These are phyloP conservation scores for Tritrichomonas musculus DNA, from an alignment of 208 protist species.

Conservation along the genomic window DNA sequence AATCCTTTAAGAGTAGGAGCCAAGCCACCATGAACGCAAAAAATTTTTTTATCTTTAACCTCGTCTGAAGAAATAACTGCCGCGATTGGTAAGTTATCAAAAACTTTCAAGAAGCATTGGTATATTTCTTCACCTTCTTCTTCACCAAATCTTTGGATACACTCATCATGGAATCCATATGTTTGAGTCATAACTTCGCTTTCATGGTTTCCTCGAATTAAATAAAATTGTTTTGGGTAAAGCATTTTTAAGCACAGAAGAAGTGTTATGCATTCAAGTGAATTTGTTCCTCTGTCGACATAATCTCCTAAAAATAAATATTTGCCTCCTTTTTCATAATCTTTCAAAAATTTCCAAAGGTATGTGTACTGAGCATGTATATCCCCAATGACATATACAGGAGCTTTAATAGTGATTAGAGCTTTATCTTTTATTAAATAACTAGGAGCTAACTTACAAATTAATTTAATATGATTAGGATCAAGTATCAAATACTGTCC, in stretches of 20 bases:
- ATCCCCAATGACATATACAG: slow-evolving; percentile 31
- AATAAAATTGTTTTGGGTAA: slow-evolving; percentile 70
- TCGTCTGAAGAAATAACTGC: slow-evolving; percentile 54
- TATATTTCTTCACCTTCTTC: slow-evolving; percentile 70
- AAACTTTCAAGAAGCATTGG: slow-evolving; percentile 69
- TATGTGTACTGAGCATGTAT: slow-evolving; percentile 32
- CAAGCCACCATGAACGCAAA: slow-evolving; percentile 74
- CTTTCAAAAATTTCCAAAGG: slow-evolving; percentile 82
- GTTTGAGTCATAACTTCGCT: slow-evolving; percentile 77
- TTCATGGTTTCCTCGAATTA: slow-evolving; percentile 83
- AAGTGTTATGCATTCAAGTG: slow-evolving; percentile 75
- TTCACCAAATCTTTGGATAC: slow-evolving; percentile 71
- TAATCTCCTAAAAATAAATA: slow-evolving; percentile 79
- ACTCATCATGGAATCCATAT: slow-evolving; percentile 79
- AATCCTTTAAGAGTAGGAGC: slow-evolving; percentile 64
- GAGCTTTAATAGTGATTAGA: neutral
- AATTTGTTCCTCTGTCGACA: slow-evolving; percentile 40
- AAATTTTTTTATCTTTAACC: too few species aligned
- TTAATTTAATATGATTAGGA: too few species aligned
- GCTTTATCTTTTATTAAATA: too few species aligned
- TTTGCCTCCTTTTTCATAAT: too few species aligned
- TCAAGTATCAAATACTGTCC: too few species aligned
- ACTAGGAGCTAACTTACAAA: too few species aligned
- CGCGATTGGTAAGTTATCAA: slow-evolving; percentile 69
- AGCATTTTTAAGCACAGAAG: slow-evolving; percentile 70